phyloP scores from a whole-genome alignment of 495 filamentous ascomycete species.

The Aspergillus coremiiformis region DNA sequence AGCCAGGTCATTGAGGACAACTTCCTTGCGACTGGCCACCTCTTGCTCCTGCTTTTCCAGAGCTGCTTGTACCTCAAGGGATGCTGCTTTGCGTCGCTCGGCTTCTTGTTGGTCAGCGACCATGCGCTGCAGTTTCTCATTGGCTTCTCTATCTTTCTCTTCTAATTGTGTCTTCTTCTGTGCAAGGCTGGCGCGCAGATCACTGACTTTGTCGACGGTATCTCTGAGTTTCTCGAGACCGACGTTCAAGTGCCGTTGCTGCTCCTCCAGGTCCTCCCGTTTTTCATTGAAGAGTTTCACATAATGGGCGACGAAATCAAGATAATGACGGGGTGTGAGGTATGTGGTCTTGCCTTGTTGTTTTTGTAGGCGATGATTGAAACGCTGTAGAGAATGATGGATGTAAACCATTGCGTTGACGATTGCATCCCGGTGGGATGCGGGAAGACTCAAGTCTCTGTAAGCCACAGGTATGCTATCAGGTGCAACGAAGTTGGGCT shows the following conservation, averaged over 20 bases:
- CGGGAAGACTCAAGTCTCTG: conserved; percentile 72
- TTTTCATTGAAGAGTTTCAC: conserved; percentile 98
- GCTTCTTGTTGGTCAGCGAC: conserved; percentile 93
- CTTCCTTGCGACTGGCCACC: conserved; percentile 72
- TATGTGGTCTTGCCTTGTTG: conserved; percentile 87
- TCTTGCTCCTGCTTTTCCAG: conserved; percentile 86
- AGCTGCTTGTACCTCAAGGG: conserved; percentile 77
- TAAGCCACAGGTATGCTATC: conserved; percentile 90
- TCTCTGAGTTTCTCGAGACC: conserved; percentile 96
- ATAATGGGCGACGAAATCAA: conserved; percentile 97
- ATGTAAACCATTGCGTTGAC: conserved; percentile 98
- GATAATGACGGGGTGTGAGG: conserved; percentile 91
- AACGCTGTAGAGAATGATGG: conserved; percentile 83
- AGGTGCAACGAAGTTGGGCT: conserved; percentile 74
- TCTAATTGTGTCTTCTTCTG: conserved; percentile 91
- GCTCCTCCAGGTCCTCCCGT: conserved; percentile 94
- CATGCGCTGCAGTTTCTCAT: conserved; percentile 96
- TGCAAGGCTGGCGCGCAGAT: conserved; percentile 80
- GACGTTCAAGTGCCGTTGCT: conserved; percentile 95
- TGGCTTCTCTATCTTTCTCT: conserved; percentile 88
- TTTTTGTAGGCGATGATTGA: conserved; percentile 82
- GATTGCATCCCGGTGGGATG: conserved; percentile 81
- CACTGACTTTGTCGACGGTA: conserved; percentile 94
- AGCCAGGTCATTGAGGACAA: conserved; percentile 82
- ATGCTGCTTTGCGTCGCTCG: conserved; percentile 79